Evolutionary conservation across 2,329 filamentous ascomycete species (phyloP).

Genomic region (Aureobasidium sp.): DNA sequence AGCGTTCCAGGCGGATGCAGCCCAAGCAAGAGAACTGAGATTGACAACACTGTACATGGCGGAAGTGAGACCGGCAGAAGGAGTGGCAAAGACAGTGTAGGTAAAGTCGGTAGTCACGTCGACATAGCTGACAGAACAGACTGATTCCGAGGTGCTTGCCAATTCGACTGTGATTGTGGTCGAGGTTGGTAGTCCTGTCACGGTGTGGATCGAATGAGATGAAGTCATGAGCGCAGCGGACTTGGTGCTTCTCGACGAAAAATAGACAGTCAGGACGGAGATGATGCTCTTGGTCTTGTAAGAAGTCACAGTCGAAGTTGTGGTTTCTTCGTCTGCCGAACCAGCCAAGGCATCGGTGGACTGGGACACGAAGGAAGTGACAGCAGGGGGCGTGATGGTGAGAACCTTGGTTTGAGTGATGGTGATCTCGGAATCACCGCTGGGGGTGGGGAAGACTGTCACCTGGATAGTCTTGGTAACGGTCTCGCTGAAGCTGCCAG

Average conservation of each 20-base stretch:
- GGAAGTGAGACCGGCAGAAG: neutral
- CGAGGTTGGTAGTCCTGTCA: slow-evolving; percentile 1
- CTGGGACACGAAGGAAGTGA: slow-evolving; percentile 17
- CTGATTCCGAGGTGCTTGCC: slow-evolving; percentile 1
- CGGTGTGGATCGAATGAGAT: neutral
- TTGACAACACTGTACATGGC: neutral
- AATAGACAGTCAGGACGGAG: neutral
- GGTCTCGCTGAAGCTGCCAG: neutral
- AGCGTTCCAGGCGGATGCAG: neutral
- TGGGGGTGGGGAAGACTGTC: slow-evolving; percentile 8
- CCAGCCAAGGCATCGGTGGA: neutral
- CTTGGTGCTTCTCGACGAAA: neutral
- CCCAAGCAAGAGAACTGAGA: neutral
- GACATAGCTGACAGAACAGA: slow-evolving; percentile 1
- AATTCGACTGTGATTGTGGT: neutral
- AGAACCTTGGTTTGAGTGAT: neutral
- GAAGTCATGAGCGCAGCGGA: neutral
- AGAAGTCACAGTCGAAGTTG: slow-evolving; percentile 5
- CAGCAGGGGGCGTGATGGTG: slow-evolving; percentile 16
- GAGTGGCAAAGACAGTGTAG: neutral
- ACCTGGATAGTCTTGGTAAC: slow-evolving; percentile 10
- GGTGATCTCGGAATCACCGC: neutral
- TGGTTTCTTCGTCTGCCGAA: neutral
- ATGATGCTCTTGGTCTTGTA: neutral
- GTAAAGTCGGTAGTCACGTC: slow-evolving; percentile 3